Base-by-base conservation (phyloP, 257 asterid species). In the Fraxinus excelsior region DNA sequence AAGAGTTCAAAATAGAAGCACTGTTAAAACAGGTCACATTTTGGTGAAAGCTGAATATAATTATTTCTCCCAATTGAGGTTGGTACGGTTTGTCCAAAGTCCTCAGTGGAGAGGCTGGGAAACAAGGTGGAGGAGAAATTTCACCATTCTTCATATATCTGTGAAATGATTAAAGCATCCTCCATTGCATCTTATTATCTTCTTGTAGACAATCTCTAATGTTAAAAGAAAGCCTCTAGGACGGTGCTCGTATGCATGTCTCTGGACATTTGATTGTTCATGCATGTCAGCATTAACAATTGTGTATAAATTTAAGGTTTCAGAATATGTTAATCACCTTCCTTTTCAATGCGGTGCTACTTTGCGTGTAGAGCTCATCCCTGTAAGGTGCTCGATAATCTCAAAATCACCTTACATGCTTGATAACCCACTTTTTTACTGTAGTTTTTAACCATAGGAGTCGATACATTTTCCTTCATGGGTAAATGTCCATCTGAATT, bases 401-500 rank as follows among this genome's bases (percentile, higher is more conserved):
- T 40, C 16, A 40, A 10, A 10, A 9, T 13, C 46, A 40, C 46
- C 46, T 40, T 40, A 9, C 14, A 40, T 40, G 46, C 46, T 40
- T 2, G 16, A 40, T 40, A 10, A 40, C 14, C 13, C 10, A 38
- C 13, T 46, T 46, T 46, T 46, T 16, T 4, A 49, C 58, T 49
- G 7, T 49, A 49, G 7, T 18, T 49, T 49, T 49, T 18, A 49
- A 16, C 21, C 18, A 18, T 13, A 16, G 58, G 58, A 49, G 46
- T 10, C 14, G 3, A 49, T 49, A 32, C 38, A 26, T 72, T 72
- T 67, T 69, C 38, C 70, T 77, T 62, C 56, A 51, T 37, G 60
- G 46, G 62, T 44, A 25, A 71, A 25, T 66, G 46, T 40, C 69
- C 70, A 3, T 53, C 72, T 51, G 70, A 51, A 70, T 80, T 66